These are phyloP conservation scores for Schizophyllum commune DNA, from an alignment of 1,284 basidiomycete genomes.

Conservation along the genomic window DNA sequence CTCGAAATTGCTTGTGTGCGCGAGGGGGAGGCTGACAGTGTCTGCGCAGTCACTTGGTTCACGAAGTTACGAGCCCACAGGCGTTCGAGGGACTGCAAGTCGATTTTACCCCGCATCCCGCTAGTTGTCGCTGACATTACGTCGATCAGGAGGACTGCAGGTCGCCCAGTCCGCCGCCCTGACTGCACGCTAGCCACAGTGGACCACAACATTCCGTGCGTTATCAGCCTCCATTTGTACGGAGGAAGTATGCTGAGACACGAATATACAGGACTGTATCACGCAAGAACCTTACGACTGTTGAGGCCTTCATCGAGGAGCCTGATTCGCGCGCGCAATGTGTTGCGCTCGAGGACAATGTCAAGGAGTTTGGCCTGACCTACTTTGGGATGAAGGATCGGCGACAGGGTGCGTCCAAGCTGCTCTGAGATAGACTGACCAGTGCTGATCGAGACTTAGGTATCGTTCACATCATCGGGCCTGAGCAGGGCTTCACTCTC, in stretches of 20 bases:
- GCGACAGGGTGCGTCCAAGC: constrained; percentile 59
- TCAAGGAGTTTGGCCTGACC: constrained; percentile 90
- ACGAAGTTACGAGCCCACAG: constrained; percentile 95
- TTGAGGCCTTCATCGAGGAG: constrained; percentile 77
- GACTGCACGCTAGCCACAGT: constrained; percentile 95
- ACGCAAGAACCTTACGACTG: constrained; percentile 78
- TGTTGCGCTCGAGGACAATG: constrained; percentile 86
- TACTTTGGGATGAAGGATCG: constrained; percentile 93
- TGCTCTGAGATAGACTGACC: constrained; percentile 3
- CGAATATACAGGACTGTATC: constrained; percentile 57
- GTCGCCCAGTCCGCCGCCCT: constrained; percentile 77
- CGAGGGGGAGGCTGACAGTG: constrained; percentile 7
- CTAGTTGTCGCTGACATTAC: constrained; percentile 12
- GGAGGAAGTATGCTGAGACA: constrained; percentile 3
- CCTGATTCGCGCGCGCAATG: constrained; percentile 92
- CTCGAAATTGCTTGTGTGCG: constrained; percentile 12
- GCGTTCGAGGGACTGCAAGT: constrained; percentile 90
- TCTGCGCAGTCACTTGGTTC: constrained; percentile 73
- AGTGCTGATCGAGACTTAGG: constrained; percentile 35
- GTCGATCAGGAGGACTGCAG: constrained; percentile 61
- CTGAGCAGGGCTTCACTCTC: constrained; percentile 95
- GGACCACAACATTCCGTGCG: constrained; percentile 94
- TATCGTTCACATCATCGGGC: constrained; percentile 94
- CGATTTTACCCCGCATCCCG: background rate
- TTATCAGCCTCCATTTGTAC: constrained; percentile 12